Evolutionary conservation across 345 rosid species (phyloP).

Genomic region (Eucalyptus tenuipes): DNA sequence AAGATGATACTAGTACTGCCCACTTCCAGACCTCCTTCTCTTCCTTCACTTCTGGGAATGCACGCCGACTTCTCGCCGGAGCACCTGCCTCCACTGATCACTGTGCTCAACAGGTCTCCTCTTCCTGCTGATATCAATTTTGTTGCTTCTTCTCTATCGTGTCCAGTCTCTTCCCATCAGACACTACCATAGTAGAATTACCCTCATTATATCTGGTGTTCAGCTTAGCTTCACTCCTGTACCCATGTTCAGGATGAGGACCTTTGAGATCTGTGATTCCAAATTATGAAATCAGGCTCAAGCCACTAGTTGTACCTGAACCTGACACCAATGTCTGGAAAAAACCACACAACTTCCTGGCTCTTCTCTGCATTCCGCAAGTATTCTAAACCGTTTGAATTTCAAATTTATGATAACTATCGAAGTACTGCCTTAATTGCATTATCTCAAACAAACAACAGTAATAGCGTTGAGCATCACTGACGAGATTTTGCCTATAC

Average conservation of each 20-base stretch:
- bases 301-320: not conserved
- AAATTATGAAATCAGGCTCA: not conserved
- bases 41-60: not conserved
- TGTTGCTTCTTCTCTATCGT: not conserved
- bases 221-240: not conserved
- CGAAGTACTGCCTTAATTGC: not conserved
- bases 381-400: not conserved
- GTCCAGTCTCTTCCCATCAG: not conserved
- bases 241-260: not conserved
- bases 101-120: conserved; percentile 24
- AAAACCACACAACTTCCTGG: not conserved
- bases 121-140: not conserved
- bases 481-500: not conserved
- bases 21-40: conserved; percentile 20
- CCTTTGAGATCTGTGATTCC: not conserved
- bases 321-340: not conserved
- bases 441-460: not conserved
- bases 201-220: not conserved
- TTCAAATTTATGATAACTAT: not conserved
- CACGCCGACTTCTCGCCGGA: conserved; percentile 54
- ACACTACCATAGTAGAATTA: not conserved
- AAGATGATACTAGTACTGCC: conserved; percentile 32
- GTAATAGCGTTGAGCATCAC: not conserved
- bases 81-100: conserved; percentile 1
- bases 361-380: not conserved